These are phyloP conservation scores for Trichosporon faecale DNA, from an alignment of 1,284 basidiomycete species.

Conservation along the genomic window DNA sequence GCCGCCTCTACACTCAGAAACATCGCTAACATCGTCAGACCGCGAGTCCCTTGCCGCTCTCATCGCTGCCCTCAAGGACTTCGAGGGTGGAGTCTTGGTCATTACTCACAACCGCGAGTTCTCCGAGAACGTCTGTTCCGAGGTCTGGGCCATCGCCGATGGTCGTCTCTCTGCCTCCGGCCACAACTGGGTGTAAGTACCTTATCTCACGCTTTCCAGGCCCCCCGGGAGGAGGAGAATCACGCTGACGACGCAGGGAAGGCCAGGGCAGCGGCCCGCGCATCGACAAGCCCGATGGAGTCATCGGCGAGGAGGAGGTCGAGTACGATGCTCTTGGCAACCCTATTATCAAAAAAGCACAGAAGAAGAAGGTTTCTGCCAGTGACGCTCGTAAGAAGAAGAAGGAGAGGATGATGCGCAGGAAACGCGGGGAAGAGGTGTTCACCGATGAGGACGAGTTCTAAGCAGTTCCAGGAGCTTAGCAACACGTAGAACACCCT, in stretches of 20 bases:
- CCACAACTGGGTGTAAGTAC: conserved; percentile 78
- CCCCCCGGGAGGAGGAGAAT: background rate
- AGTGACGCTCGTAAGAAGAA: conserved; percentile 80
- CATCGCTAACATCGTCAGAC: conserved; percentile 54
- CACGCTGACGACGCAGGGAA: conserved; percentile 54
- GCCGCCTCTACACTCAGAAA: background rate
- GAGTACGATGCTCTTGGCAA: conserved; percentile 85
- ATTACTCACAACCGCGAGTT: conserved; percentile 97
- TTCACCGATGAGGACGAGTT: conserved; percentile 23
- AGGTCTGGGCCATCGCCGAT: conserved; percentile 75
- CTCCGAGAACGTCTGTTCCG: conserved; percentile 82
- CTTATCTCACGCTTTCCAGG: no score
- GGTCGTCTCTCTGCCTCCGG: conserved; percentile 89
- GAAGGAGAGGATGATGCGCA: conserved; percentile 91
- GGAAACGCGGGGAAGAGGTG: conserved; percentile 54
- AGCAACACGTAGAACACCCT: background rate
- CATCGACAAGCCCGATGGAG: conserved; percentile 85
- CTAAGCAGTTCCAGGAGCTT: background rate
- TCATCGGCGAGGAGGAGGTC: conserved; percentile 70
- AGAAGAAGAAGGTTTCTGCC: conserved; percentile 73
- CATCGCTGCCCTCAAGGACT: conserved; percentile 91
- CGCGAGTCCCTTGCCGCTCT: conserved; percentile 95
- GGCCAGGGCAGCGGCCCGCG: conserved; percentile 84
- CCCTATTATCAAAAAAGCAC: conserved; percentile 59
- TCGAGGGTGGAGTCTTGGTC: conserved; percentile 94